phyloP scores from a whole-genome alignment of 2,329 filamentous ascomycete species.

The Aspergillus aculeatinus region DNA sequence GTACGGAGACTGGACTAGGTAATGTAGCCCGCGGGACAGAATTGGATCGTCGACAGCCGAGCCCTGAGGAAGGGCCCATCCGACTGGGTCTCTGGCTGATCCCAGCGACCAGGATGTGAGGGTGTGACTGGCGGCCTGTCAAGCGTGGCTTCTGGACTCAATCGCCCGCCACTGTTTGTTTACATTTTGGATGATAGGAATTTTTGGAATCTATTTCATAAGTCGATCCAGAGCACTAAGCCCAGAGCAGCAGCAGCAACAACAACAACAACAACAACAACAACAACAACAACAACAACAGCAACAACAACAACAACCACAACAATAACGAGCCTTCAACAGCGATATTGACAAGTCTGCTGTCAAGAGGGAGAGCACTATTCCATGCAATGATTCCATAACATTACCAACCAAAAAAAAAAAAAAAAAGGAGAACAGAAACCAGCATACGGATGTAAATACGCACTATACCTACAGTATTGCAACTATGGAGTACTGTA shows the following conservation, averaged over 20 bases:
- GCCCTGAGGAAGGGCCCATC: constrained; percentile 18
- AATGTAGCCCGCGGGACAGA: constrained; percentile 1
- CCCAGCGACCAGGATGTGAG: constrained; percentile 23
- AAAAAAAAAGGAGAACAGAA: neutral
- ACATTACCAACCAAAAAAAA: too few species aligned
- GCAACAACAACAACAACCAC: too few species aligned
- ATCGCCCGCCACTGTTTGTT: constrained; percentile 1
- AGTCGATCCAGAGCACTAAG: too few species aligned
- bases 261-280: too few species aligned
- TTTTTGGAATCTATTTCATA: neutral
- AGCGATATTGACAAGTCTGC: neutral
- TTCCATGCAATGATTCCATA: too few species aligned
- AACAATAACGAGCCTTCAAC: neutral
- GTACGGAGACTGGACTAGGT: too few species aligned
- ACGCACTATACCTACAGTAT: constrained; percentile 28
- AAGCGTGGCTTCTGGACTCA: constrained; percentile 20
- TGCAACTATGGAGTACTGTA: neutral
- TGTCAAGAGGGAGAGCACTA: too few species aligned
- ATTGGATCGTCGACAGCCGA: constrained; percentile 19
- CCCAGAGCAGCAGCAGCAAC: too few species aligned
- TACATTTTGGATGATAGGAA: neutral
- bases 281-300: too few species aligned
- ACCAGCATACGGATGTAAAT: constrained; percentile 22
- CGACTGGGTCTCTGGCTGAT: constrained; percentile 20
- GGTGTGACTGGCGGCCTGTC: constrained; percentile 19